A percentile compares a stretch with the other conserved stretches of the same genome.
phyloP scores from a whole-genome alignment of 2,329 filamentous ascomycete genomes.

The Intubia oerlemansii region DNA sequence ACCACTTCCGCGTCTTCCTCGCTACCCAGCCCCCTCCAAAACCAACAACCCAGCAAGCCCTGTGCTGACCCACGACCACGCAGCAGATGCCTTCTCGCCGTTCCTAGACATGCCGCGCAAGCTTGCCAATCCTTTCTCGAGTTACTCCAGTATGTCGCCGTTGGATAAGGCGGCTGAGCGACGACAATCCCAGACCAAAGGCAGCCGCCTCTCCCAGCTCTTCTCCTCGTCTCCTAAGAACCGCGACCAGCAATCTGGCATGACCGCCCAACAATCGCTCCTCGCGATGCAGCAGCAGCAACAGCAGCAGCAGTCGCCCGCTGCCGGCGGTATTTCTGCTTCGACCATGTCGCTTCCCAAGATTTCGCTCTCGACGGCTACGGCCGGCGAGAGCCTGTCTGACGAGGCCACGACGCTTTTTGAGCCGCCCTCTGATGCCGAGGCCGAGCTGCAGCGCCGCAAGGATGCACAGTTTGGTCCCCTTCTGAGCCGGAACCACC shows the following conservation, averaged over 20 bases:
- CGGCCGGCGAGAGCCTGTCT: constrained; percentile 48
- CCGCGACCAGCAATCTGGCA: constrained; percentile 39
- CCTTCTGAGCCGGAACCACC: constrained; percentile 56
- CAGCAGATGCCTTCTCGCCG: constrained; percentile 1
- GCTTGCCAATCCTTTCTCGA: constrained; percentile 34
- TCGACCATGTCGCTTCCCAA: constrained; percentile 64
- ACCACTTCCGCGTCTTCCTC: too few relatives aligned
- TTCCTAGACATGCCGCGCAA: constrained; percentile 33
- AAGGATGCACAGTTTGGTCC: constrained; percentile 85
- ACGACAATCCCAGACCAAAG: constrained; percentile 39
- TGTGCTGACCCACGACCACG: too few relatives aligned
- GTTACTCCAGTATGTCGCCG: constrained; percentile 23
- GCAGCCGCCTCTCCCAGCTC: constrained; percentile 57
- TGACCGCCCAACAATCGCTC: constrained; percentile 42
- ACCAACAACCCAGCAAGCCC: too few relatives aligned
- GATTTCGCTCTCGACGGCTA: constrained; percentile 78
- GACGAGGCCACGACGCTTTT: constrained; percentile 63
- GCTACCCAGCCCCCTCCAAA: too few relatives aligned
- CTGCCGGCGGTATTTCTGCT: constrained; percentile 34
- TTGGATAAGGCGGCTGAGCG: constrained; percentile 30
- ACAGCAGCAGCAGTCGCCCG: constrained; percentile 25
- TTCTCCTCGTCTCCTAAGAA: constrained; percentile 69
- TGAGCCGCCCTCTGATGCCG: constrained; percentile 67
- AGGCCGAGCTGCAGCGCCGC: constrained; percentile 52
- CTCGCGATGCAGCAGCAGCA: constrained; percentile 46